A percentile compares a stretch with the other conserved stretches of the same genome.
Evolutionary conservation across 768 basidiomycete species (phyloP).

Genomic region (Lactarius sp.): DNA sequence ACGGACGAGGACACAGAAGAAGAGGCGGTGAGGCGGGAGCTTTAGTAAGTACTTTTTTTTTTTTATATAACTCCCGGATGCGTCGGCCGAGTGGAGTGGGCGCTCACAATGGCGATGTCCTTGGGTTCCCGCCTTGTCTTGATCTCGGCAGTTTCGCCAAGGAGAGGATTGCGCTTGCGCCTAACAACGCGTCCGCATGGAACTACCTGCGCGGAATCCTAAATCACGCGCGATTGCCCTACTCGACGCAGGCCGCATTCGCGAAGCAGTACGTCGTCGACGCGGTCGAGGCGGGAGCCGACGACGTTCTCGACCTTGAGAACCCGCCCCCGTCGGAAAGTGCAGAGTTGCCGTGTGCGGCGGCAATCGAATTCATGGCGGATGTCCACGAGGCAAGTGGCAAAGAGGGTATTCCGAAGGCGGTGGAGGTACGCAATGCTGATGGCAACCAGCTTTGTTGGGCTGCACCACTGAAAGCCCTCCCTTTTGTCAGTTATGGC

Average conservation of each 20-base stretch:
- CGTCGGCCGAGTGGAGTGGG: not conserved
- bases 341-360: conserved; percentile 70
- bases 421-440: conserved; percentile 31
- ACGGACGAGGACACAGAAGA: conserved; percentile 52
- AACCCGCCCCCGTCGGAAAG: conserved; percentile 60
- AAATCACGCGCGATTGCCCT: conserved; percentile 53
- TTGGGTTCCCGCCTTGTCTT: conserved; percentile 2
- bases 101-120: conserved; percentile 14
- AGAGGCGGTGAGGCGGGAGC: conserved; percentile 59
- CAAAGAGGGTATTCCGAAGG: conserved; percentile 41
- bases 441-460: not conserved
- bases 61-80: not conserved
- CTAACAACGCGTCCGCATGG: conserved; percentile 95
- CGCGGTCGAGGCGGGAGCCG: conserved; percentile 27
- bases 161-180: conserved; percentile 75
- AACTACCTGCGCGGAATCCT: conserved; percentile 92
- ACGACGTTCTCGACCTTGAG: conserved; percentile 63
- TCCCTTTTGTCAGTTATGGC: conserved; percentile 53
- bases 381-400: conserved; percentile 63
- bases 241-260: conserved; percentile 51
- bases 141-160: conserved; percentile 61
- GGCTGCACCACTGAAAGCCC: not conserved
- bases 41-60: conserved; percentile 54
- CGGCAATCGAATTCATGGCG: conserved; percentile 83
- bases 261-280: conserved; percentile 57